These are phyloP conservation scores for Cryphonectria parasitica DNA, from an alignment of 2,329 filamentous ascomycete genomes.

Conservation along the genomic window DNA sequence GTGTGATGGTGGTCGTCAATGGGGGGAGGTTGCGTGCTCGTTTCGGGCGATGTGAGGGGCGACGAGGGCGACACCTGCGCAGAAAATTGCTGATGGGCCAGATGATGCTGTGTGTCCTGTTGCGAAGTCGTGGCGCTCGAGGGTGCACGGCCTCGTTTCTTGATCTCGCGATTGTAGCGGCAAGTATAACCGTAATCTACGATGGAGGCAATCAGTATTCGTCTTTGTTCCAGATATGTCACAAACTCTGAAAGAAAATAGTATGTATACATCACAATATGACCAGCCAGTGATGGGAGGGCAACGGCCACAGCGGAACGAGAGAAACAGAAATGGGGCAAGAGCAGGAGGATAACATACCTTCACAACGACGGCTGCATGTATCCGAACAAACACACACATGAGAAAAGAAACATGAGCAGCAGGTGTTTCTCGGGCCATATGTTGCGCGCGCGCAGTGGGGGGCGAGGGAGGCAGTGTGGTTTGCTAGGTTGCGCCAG, in stretches of 20 bases:
- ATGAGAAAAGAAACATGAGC: conserved; percentile 7
- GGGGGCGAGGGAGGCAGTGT: not conserved
- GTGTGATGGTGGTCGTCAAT: conserved; percentile 15
- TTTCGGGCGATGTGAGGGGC: conserved; percentile 27
- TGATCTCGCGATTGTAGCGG: conserved; percentile 43
- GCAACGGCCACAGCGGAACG: not conserved
- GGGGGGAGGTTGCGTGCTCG: conserved; percentile 9
- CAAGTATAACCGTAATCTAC: conserved; percentile 45
- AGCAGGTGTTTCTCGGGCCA: conserved; percentile 1
- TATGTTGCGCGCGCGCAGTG: not conserved
- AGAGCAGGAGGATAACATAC: conserved; percentile 32
- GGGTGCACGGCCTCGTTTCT: conserved; percentile 43
- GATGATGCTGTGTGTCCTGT: not conserved
- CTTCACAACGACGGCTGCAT: conserved; percentile 43
- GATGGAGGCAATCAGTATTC: not conserved
- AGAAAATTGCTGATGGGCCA: conserved; percentile 11
- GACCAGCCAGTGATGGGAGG: not conserved
- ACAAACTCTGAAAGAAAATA: not conserved
- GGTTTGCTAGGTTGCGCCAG: not conserved
- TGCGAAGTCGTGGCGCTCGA: conserved; percentile 9
- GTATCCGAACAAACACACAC: conserved; percentile 16
- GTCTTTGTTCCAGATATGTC: conserved; percentile 7
- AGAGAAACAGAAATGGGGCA: not conserved
- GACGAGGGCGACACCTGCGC: conserved; percentile 23
- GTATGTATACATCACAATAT: not conserved